A percentile compares a stretch with the other conserved stretches of the same genome.
Evolutionary conservation across 2,329 filamentous ascomycete species (phyloP).

Genomic region (Talaromyces sp.): DNA sequence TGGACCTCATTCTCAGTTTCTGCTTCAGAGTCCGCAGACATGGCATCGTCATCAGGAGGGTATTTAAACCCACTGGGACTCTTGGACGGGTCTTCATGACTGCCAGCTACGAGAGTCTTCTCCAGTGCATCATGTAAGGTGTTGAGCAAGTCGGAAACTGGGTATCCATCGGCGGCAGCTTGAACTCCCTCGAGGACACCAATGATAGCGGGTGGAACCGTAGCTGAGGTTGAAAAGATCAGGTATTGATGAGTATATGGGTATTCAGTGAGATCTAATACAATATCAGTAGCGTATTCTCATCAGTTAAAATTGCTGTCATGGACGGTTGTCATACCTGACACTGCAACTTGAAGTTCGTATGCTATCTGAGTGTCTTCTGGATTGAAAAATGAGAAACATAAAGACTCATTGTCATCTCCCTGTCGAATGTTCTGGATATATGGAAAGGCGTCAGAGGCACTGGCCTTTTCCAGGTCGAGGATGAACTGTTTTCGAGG

Average conservation of each 20-base stretch:
- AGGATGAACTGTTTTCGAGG: conserved; percentile 62
- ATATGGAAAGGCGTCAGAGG: conserved; percentile 39
- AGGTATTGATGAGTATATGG: conserved; percentile 57
- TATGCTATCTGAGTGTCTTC: conserved; percentile 25
- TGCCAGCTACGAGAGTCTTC: conserved; percentile 22
- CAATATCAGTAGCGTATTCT: neutral
- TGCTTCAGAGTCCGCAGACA: neutral
- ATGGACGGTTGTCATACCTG: conserved; percentile 30
- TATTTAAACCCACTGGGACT: neutral
- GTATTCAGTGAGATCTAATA: conserved; percentile 57
- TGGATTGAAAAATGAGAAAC: conserved; percentile 52
- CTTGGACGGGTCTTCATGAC: neutral
- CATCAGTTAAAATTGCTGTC: neutral
- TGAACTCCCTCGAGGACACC: conserved; percentile 45
- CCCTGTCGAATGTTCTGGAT: conserved; percentile 58
- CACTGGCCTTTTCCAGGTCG: conserved; percentile 50
- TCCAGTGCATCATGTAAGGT: conserved; percentile 43
- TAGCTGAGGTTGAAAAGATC: conserved; percentile 51
- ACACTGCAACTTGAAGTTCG: conserved; percentile 38
- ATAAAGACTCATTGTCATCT: conserved; percentile 69
- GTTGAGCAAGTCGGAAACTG: conserved; percentile 49
- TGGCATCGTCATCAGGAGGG: neutral
- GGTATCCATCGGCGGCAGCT: conserved; percentile 42
- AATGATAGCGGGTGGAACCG: conserved; percentile 27
- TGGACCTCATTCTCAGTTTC: conserved; percentile 18